Conservation (phyloP, 306 rosid species). For the Hippophae rhamnoides region DNA sequence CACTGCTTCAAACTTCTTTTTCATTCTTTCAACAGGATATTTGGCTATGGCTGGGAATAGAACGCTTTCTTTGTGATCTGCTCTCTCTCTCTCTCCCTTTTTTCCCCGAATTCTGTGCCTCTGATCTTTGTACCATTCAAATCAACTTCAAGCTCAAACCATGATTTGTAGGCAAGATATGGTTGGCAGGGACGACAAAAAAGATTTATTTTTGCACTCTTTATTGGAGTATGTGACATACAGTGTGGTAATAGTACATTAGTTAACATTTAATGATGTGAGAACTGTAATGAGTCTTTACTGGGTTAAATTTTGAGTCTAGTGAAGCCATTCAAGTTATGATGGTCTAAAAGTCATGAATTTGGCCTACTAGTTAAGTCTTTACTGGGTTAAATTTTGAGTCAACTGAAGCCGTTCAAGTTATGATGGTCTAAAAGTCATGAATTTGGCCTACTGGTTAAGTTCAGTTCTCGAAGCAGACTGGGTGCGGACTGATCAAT, state of each 20-base stretch:
- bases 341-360: too few relatives aligned
- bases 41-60: too few relatives aligned
- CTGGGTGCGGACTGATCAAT: slow-evolving; percentile 28
- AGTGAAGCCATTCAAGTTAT: slow-evolving; percentile 14
- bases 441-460: slow-evolving; percentile 18
- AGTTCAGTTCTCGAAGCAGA: slow-evolving; percentile 38
- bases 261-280: slow-evolving; percentile 5
- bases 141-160: too few relatives aligned
- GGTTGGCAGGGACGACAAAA: too few relatives aligned
- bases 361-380: too few relatives aligned
- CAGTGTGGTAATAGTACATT: background rate
- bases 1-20: too few relatives aligned
- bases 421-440: too few relatives aligned
- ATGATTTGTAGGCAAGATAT: too few relatives aligned
- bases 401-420: slow-evolving; percentile 16
- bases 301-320: slow-evolving; percentile 5
- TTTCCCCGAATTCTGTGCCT: too few relatives aligned
- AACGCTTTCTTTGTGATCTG: background rate
- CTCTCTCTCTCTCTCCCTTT: background rate
- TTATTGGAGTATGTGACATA: background rate
- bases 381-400: slow-evolving; percentile 2
- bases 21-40: too few relatives aligned
- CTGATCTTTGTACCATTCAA: too few relatives aligned
- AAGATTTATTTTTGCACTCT: too few relatives aligned
- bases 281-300: background rate